Evolutionary conservation across 2,329 filamentous ascomycete genomes (phyloP), one percentile per base, ranked within the genome.

Genomic region (Epichloe gansuensis): DNA sequence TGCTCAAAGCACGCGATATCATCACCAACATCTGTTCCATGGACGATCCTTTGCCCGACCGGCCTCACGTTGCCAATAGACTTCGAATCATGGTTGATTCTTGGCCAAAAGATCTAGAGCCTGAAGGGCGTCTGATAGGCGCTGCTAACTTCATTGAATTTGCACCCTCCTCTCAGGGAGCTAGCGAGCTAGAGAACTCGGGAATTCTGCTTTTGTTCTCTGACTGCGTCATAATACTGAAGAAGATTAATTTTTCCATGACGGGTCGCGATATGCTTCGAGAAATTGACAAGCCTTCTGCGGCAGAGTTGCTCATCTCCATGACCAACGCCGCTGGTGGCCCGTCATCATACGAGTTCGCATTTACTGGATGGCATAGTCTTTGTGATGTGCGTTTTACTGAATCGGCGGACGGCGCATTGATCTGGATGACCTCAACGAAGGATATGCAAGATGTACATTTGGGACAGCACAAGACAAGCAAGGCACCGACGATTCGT

Each of bases 21-120:
- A 89, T 98, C 58, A 89, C 90, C 21, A 93, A 95, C 51, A 98
- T 98, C 43, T 98, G 93, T 68, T 94, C 91, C 15, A 84, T 96
- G 70, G 91, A 96, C 60, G 86, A 71, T 64, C 86, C 61, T 61
- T 74, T 67, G 60, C 79, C 73, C 3, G 85, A 88, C 61, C 86
- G 89, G 58, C 82, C 83, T 9, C 85, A 87, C 58, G 75, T 88
- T 44, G 78, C 85, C 36, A 85, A 82, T 58, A 82, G 87, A 42
- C 71, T 96, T 47, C 83, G 84, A 56, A 84, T 84, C 57, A 78
- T 93, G 66, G 78, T 94, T 42, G 81, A 87, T 60, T 80, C 77
- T 45, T 95, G 89, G 88, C 88, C 89, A 1, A 63, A 71, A 23
- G 77, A 83, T 48, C 76, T 90, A 25, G 79, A 84, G 58, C 85